Conservation (phyloP, 805 yeast genomes). For the Barnettozyma siamensis region DNA sequence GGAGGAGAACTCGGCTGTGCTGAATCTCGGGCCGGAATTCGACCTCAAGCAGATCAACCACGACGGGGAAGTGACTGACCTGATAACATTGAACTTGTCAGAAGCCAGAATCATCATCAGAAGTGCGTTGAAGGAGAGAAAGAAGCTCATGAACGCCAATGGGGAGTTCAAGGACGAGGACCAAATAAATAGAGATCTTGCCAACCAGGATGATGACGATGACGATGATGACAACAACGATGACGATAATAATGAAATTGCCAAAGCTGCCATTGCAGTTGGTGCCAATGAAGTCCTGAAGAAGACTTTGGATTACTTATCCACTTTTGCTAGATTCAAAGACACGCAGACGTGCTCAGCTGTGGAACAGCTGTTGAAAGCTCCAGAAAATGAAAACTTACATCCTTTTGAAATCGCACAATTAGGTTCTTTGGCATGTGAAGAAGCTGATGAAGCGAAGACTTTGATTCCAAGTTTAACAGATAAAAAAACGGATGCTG, state of each 20-base stretch:
- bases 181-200: conserved; percentile 15
- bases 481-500: conserved; percentile 78
- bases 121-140: conserved; percentile 79
- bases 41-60: conserved; percentile 74
- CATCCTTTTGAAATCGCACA: conserved; percentile 98
- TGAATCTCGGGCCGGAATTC: conserved; percentile 91
- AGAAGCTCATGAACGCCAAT: conserved; percentile 43
- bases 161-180: conserved; percentile 31
- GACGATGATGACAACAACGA: conserved; percentile 24
- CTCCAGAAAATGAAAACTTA: conserved; percentile 65
- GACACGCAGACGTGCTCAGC: conserved; percentile 91
- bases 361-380: conserved; percentile 76
- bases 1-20: conserved; percentile 86
- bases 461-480: conserved; percentile 85
- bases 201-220: conserved; percentile 25
- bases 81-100: conserved; percentile 80
- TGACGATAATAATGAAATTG: conserved; percentile 29
- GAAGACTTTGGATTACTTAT: conserved; percentile 82
- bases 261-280: conserved; percentile 50
- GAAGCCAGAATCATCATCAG: conserved; percentile 88
- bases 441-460: conserved; percentile 95
- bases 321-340: conserved; percentile 83
- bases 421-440: conserved; percentile 81
- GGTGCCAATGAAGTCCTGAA: conserved; percentile 84
- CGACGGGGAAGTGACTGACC: conserved; percentile 67